A percentile compares a stretch with the other conserved stretches of the same genome.
phyloP scores from a whole-genome alignment of 2,329 filamentous ascomycete species.

The Colletotrichum lentis region DNA sequence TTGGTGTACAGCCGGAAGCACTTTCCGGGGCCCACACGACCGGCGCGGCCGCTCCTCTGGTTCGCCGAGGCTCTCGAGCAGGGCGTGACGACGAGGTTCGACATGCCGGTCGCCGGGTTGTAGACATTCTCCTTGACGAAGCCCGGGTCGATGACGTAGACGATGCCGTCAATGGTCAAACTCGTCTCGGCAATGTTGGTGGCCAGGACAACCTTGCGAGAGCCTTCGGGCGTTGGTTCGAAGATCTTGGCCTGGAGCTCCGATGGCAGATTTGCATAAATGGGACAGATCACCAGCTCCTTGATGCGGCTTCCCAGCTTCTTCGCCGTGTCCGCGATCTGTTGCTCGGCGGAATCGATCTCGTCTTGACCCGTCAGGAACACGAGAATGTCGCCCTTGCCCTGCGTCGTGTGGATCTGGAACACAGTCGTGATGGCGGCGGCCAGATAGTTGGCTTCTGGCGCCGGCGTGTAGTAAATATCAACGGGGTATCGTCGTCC shows the following conservation, averaged over 20 bases:
- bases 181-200: slow-evolving; percentile 98
- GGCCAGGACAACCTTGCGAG: slow-evolving; percentile 89
- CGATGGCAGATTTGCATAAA: slow-evolving; percentile 92
- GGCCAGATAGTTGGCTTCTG: slow-evolving; percentile 91
- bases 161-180: slow-evolving; percentile 94
- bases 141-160: slow-evolving; percentile 94
- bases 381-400: slow-evolving; percentile 87
- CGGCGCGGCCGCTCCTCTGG: slow-evolving; percentile 90
- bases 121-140: slow-evolving; percentile 97
- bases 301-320: slow-evolving; percentile 86
- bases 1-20: slow-evolving; percentile 95
- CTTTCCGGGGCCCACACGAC: slow-evolving; percentile 89
- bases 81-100: slow-evolving; percentile 87
- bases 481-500: slow-evolving; percentile 89
- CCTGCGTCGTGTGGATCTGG: slow-evolving; percentile 90
- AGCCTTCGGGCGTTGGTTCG: slow-evolving; percentile 84
- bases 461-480: slow-evolving; percentile 87
- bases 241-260: slow-evolving; percentile 95
- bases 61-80: slow-evolving; percentile 92
- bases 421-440: slow-evolving; percentile 94
- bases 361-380: slow-evolving; percentile 97
- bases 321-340: slow-evolving; percentile 82
- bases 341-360: slow-evolving; percentile 86
- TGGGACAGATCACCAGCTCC: slow-evolving; percentile 89
- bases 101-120: slow-evolving; percentile 91